Percentiles rank a stretch among this genome's conserved stretches.
Conservation (phyloP, 1,284 basidiomycete species). For the Ceratobasidium sp. region DNA sequence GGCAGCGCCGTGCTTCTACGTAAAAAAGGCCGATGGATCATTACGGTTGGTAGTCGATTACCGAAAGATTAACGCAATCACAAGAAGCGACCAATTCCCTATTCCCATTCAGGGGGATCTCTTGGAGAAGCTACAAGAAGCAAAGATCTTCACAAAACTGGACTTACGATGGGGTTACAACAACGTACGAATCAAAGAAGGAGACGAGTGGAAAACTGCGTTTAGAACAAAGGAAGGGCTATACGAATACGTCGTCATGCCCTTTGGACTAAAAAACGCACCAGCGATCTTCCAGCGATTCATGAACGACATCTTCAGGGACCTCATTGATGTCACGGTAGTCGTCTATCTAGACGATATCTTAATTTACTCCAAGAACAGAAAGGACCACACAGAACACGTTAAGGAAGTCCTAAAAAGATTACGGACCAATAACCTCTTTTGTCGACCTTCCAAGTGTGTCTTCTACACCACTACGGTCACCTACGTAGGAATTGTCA, state of each 20-base stretch:
- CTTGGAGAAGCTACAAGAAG: slow-evolving; percentile 48
- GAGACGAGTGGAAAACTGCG: slow-evolving; percentile 54
- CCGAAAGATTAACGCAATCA: slow-evolving; percentile 56
- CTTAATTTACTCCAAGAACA: slow-evolving; percentile 20
- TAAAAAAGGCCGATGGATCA: slow-evolving; percentile 55
- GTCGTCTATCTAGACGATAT: slow-evolving; percentile 44
- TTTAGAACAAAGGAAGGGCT: slow-evolving; percentile 55
- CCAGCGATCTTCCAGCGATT: too few relatives aligned
- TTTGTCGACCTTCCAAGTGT: too few relatives aligned
- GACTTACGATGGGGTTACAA: slow-evolving; percentile 52
- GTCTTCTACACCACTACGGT: not conserved
- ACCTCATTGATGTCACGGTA: slow-evolving; percentile 49
- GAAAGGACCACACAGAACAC: slow-evolving; percentile 49
- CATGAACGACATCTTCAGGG: slow-evolving; percentile 47
- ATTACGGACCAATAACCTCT: too few relatives aligned
- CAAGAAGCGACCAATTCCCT: slow-evolving; percentile 48
- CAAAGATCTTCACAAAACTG: slow-evolving; percentile 51
- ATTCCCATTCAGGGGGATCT: slow-evolving; percentile 48
- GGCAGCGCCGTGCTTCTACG: not conserved
- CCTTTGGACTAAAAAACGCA: slow-evolving; percentile 57
- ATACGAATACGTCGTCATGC: slow-evolving; percentile 57
- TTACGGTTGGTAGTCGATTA: slow-evolving; percentile 59
- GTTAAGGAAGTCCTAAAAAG: slow-evolving; percentile 54
- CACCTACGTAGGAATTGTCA: slow-evolving; percentile 47
- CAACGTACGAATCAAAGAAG: slow-evolving; percentile 48